Percentiles rank a stretch among this genome's conserved stretches.
Evolutionary conservation across 225 moss, liverwort and hornwort genomes (phyloP).

Genomic region (Bryoerythrophyllum caledonicum): DNA sequence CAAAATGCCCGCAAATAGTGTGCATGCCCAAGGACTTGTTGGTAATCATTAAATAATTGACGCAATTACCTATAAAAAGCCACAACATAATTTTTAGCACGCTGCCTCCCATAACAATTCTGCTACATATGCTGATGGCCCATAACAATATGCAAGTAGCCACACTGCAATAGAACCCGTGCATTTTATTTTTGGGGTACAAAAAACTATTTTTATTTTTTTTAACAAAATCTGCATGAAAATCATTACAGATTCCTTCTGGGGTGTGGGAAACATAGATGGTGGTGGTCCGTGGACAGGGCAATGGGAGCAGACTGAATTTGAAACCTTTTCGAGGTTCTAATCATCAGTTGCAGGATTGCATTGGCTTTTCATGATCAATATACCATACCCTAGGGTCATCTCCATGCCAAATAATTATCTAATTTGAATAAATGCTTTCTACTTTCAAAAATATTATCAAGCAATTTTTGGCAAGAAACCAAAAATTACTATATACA

Average conservation of each 20-base stretch:
- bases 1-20: background rate
- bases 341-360: background rate
- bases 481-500: too few species aligned
- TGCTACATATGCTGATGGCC: background rate
- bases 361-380: background rate
- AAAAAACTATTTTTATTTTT: too few species aligned
- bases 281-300: background rate
- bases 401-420: too few species aligned
- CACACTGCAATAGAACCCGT: background rate
- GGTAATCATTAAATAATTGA: background rate
- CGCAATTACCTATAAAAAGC: background rate
- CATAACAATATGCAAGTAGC: background rate
- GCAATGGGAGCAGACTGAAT: background rate
- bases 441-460: too few species aligned
- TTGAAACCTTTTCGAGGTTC: slow-evolving; percentile 4
- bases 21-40: background rate
- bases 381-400: background rate
- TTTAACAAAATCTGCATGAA: background rate
- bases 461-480: too few species aligned
- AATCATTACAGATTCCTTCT: background rate
- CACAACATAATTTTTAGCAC: background rate
- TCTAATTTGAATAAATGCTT: too few species aligned
- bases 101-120: background rate
- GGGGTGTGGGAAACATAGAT: background rate
- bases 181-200: background rate